Base-by-base conservation (phyloP, 164 flowering plant genomes). In the Stephania cephalantha region DNA sequence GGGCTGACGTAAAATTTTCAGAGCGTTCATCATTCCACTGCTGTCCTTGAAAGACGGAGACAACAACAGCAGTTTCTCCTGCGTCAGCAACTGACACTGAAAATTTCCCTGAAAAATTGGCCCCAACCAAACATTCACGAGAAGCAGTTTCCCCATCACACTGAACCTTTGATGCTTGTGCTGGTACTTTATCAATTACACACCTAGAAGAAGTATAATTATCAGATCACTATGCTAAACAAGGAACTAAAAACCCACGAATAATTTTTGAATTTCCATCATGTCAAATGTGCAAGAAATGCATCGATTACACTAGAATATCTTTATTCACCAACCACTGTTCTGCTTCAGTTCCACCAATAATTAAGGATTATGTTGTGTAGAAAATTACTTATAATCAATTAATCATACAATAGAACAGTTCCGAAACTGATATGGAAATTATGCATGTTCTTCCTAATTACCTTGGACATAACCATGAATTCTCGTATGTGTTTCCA, bases 401-500 rank as follows among this genome's bases (percentile, higher is more conserved):
- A 25, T 25, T 25, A 25, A 25, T 67, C 45, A 13, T 44, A 25
- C 70, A 67, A 63, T 10, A 68, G n/a, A 6, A n/a, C 9, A 68
- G 8, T 15, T 31, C 46, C 70, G 30, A 68, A 10, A 10, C 44
- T 68, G 9, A 7, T 18, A 9, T 4, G 45, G 20, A 50, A 7
- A 71, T 48, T 71, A 50, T 50, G 31, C 20, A 76, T 7, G 35
- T 22, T 46, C 67, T 53, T 66, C 65, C 73, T 72, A 30, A 71
- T 77, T 86, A 93, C 99, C 97, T 91, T 69, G 99, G 98, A 79
- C 99, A 95, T 75, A 90, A 81, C 99, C 99, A 95, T 76, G 99
- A 85, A 78, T 71, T 85, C 76, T 90, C 93, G 70, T 85, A 84
- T 71, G 95, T 79, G 63, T 83, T 82, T 81, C 93, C 95, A 67